Evolutionary conservation across 129 eudicot species (phyloP).

Genomic region (Apium graveolens): DNA sequence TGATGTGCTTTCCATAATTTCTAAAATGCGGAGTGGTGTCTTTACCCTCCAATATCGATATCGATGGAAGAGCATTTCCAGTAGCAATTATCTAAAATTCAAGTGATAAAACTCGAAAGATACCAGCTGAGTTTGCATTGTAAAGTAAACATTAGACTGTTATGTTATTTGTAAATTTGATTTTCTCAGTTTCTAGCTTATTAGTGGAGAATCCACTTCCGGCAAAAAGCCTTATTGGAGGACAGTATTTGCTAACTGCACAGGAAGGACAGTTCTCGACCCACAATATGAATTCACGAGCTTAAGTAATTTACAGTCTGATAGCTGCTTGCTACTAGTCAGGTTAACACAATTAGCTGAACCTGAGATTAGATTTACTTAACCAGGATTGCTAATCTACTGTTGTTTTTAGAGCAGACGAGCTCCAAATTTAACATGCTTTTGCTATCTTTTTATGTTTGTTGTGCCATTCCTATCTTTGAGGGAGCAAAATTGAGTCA

Average conservation of each 20-base stretch:
- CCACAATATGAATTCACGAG: too few species aligned
- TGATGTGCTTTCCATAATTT: not conserved
- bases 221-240: not conserved
- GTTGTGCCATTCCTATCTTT: not conserved
- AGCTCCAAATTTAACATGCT: not conserved
- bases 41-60: constrained; percentile 57
- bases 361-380: not conserved
- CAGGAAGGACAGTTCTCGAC: too few species aligned
- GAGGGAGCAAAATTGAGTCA: not conserved
- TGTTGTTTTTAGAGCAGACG: not conserved
- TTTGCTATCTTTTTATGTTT: not conserved
- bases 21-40: constrained; percentile 61
- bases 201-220: not conserved
- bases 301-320: not conserved
- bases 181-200: not conserved
- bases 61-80: constrained; percentile 72
- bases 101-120: constrained; percentile 29
- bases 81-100: constrained; percentile 46
- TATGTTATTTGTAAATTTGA: not conserved
- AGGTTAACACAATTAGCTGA: not conserved
- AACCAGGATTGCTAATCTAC: not conserved
- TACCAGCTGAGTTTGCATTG: not conserved
- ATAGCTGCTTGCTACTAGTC: not conserved
- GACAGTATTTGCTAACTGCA: too few species aligned
- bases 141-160: not conserved